A percentile compares a stretch with the other conserved stretches of the same genome.
phyloP scores from a whole-genome alignment of 495 filamentous ascomycete genomes.

The Poronia punctata region DNA sequence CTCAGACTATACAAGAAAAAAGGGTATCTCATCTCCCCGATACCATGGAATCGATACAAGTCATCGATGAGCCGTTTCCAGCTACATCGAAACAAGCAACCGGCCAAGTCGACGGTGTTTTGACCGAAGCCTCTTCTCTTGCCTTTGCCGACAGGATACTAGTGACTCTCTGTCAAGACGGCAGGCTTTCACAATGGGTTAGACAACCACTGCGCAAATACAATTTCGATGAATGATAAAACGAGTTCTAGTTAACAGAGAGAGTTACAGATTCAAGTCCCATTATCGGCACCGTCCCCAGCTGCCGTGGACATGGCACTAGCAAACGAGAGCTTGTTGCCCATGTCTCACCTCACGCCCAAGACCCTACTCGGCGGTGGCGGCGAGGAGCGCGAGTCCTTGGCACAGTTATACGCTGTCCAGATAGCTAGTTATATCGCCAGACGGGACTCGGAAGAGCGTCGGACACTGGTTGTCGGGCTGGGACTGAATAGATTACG shows the following conservation, averaged over 20 bases:
- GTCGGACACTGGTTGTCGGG: conserved; percentile 71
- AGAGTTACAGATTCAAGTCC: conserved; percentile 69
- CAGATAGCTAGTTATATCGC: conserved; percentile 78
- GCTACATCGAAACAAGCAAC: conserved; percentile 60
- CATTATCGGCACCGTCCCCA: conserved; percentile 61
- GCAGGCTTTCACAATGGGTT: conserved; percentile 88
- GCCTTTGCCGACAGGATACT: conserved; percentile 89
- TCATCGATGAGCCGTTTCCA: conserved; percentile 57
- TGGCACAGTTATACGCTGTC: conserved; percentile 81
- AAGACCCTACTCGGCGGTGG: conserved; percentile 85
- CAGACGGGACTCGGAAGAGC: conserved; percentile 66
- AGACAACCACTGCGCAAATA: background rate
- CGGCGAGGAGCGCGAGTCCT: conserved; percentile 66
- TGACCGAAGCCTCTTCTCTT: conserved; percentile 63
- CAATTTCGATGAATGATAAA: too few species aligned
- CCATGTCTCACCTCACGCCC: conserved; percentile 73
- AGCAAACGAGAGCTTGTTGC: conserved; percentile 52
- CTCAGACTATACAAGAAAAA: too few species aligned
- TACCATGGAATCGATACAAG: conserved; percentile 17
- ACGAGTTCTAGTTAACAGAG: background rate
- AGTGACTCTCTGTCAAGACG: conserved; percentile 79
- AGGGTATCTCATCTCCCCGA: too few species aligned
- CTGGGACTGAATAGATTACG: conserved; percentile 64
- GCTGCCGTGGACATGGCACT: conserved; percentile 48
- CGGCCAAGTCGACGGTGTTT: conserved; percentile 56